These are phyloP conservation scores for Papiliotrema terrestris DNA, from an alignment of 1,284 basidiomycete species.

Conservation along the genomic window DNA sequence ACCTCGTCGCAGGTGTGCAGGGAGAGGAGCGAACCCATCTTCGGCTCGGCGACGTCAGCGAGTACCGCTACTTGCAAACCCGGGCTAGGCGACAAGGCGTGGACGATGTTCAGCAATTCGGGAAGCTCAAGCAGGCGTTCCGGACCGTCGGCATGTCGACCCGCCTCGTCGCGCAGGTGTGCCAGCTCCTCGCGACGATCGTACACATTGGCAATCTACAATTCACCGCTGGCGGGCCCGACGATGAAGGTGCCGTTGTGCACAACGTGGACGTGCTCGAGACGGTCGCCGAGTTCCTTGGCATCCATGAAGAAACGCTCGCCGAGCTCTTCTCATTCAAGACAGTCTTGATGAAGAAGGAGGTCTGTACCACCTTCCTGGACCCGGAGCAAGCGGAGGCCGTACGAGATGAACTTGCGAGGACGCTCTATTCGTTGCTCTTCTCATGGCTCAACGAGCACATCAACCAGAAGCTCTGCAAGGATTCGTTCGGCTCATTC, in stretches of 20 bases:
- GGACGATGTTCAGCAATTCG: constrained; percentile 69
- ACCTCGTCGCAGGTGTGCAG: constrained; percentile 84
- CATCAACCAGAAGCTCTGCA: constrained; percentile 89
- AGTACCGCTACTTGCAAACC: constrained; percentile 75
- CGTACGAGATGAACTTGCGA: constrained; percentile 89
- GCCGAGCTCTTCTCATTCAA: constrained; percentile 87
- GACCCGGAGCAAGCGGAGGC: constrained; percentile 88
- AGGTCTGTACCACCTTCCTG: constrained; percentile 92
- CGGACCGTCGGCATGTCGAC: constrained; percentile 90
- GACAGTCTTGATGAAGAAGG: constrained; percentile 87
- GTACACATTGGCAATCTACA: constrained; percentile 94
- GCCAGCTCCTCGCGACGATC: constrained; percentile 90
- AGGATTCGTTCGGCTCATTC: constrained; percentile 85
- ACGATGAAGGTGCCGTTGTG: constrained; percentile 84
- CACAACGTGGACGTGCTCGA: constrained; percentile 73
- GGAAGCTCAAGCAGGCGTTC: constrained; percentile 88
- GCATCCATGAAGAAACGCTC: constrained; percentile 69
- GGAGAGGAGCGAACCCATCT: constrained; percentile 83
- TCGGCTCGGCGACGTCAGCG: constrained; percentile 64
- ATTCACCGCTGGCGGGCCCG: constrained; percentile 75
- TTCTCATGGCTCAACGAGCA: constrained; percentile 97
- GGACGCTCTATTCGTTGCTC: constrained; percentile 87
- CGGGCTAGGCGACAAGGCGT: constrained; percentile 56
- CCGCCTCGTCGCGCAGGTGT: constrained; percentile 87
- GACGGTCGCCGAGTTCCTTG: constrained; percentile 86